These are phyloP conservation scores for Hypoxylon sp. DNA, from an alignment of 2,329 filamentous ascomycete species.

Conservation along the genomic window DNA sequence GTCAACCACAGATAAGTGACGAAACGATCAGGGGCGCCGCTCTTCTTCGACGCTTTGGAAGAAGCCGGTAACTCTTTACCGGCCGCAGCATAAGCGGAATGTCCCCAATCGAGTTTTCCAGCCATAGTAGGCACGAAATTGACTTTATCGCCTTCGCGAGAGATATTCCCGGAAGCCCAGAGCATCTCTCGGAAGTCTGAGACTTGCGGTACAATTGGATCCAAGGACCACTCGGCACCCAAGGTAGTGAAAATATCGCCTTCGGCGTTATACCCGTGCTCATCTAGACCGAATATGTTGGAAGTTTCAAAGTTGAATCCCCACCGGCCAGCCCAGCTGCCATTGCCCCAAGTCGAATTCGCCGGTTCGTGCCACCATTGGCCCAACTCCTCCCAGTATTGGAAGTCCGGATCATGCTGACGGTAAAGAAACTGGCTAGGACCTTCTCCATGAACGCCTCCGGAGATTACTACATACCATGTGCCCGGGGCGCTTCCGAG, in stretches of 20 bases:
- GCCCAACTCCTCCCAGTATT: conserved; percentile 51
- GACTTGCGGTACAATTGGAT: conserved; percentile 55
- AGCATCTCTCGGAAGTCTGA: conserved; percentile 57
- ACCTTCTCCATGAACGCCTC: conserved; percentile 56
- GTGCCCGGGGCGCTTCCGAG: conserved; percentile 52
- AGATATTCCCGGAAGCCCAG: conserved; percentile 56
- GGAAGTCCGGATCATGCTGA: conserved; percentile 54
- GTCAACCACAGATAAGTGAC: conserved; percentile 59
- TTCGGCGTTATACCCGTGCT: conserved; percentile 55
- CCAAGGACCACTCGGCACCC: conserved; percentile 59
- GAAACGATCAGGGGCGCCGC: conserved; percentile 57
- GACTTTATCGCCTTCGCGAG: conserved; percentile 46
- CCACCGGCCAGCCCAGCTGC: conserved; percentile 54
- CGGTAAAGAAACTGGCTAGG: conserved; percentile 57
- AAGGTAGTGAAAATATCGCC: conserved; percentile 57
- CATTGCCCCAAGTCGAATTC: conserved; percentile 54
- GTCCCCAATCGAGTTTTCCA: conserved; percentile 57
- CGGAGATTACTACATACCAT: conserved; percentile 56
- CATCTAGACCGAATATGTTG: conserved; percentile 58
- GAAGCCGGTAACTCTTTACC: conserved; percentile 56
- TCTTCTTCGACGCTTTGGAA: conserved; percentile 54
- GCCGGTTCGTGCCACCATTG: conserved; percentile 58
- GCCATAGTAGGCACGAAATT: conserved; percentile 58
- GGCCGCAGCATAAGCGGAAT: conserved; percentile 58
- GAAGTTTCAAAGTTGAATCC: conserved; percentile 61